Evolutionary conservation across 441 rosid genomes (phyloP).

Genomic region (Aquilaria agallochum): DNA sequence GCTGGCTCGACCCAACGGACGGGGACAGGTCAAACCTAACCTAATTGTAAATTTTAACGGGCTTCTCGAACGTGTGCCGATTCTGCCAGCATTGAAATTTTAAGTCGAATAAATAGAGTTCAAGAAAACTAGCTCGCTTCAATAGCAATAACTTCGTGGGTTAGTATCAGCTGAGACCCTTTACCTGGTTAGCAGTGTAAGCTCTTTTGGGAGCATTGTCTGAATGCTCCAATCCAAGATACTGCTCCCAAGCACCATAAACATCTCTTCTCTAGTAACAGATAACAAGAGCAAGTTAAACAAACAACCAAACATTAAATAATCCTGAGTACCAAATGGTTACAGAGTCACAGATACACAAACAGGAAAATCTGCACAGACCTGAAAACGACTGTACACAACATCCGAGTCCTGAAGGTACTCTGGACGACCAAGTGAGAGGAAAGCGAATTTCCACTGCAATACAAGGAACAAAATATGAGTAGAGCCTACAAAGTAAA

Average conservation of each 20-base stretch:
- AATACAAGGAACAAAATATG: conserved; percentile 7
- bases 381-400: conserved; percentile 46
- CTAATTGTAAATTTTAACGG: conserved; percentile 52
- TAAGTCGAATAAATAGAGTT: background rate
- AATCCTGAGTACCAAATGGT: background rate
- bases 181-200: conserved; percentile 43
- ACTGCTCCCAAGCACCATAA: conserved; percentile 53
- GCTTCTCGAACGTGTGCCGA: conserved; percentile 44
- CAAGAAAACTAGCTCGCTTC: background rate
- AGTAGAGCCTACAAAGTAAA: conserved; percentile 7
- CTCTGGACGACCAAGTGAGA: conserved; percentile 49
- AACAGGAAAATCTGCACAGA: background rate
- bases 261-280: conserved; percentile 35
- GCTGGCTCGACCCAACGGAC: conserved; percentile 13
- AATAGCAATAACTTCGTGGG: background rate
- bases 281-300: background rate
- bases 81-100: conserved; percentile 27
- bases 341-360: background rate
- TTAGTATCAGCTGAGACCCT: background rate
- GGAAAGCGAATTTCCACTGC: conserved; percentile 53
- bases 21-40: conserved; percentile 11
- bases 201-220: conserved; percentile 41
- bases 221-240: conserved; percentile 51
- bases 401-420: conserved; percentile 46
- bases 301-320: background rate